Conservation (phyloP, 495 filamentous ascomycete genomes). For the Pseudomonodictys pantanalensis region DNA sequence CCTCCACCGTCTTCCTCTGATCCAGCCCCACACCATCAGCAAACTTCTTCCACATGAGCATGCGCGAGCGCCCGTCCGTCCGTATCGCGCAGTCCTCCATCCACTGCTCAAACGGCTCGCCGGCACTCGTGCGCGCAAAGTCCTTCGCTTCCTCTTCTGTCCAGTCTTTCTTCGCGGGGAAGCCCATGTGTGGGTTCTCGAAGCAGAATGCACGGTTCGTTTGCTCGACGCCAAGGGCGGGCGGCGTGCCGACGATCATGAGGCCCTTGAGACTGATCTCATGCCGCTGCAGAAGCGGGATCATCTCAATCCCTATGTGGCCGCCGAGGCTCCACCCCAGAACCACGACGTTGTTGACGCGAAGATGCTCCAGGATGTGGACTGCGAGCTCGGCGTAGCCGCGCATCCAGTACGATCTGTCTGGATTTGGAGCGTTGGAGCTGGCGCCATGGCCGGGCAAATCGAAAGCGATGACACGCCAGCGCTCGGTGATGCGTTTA, state of each 20-base stretch:
- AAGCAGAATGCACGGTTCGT: slow-evolving; percentile 15
- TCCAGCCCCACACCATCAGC: slow-evolving; percentile 16
- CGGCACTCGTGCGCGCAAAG: slow-evolving; percentile 8
- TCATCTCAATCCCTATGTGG: slow-evolving; percentile 34
- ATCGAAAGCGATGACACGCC: slow-evolving; percentile 30
- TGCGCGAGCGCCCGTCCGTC: slow-evolving; percentile 22
- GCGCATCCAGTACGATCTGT: slow-evolving; percentile 15
- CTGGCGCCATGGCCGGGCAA: slow-evolving; percentile 34
- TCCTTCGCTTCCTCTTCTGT: slow-evolving; percentile 7
- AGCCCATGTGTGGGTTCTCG: slow-evolving; percentile 5
- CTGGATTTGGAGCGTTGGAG: slow-evolving; percentile 22
- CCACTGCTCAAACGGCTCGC: slow-evolving; percentile 23
- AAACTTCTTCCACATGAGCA: slow-evolving; percentile 25
- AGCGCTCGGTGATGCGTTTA: background rate
- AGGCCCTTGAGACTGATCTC: slow-evolving; percentile 13
- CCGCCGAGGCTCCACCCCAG: slow-evolving; percentile 35
- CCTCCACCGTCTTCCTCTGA: slow-evolving; percentile 25
- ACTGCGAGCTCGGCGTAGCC: slow-evolving; percentile 30
- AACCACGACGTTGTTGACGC: slow-evolving; percentile 17
- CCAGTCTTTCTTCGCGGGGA: slow-evolving; percentile 7
- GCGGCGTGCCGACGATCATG: slow-evolving; percentile 34
- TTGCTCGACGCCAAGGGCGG: slow-evolving; percentile 13
- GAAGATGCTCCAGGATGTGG: slow-evolving; percentile 19
- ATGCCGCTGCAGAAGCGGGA: slow-evolving; percentile 13
- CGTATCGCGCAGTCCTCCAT: slow-evolving; percentile 25